These are phyloP conservation scores for Fusarium sp. DNA, from an alignment of 2,329 filamentous ascomycete genomes.

Conservation along the genomic window DNA sequence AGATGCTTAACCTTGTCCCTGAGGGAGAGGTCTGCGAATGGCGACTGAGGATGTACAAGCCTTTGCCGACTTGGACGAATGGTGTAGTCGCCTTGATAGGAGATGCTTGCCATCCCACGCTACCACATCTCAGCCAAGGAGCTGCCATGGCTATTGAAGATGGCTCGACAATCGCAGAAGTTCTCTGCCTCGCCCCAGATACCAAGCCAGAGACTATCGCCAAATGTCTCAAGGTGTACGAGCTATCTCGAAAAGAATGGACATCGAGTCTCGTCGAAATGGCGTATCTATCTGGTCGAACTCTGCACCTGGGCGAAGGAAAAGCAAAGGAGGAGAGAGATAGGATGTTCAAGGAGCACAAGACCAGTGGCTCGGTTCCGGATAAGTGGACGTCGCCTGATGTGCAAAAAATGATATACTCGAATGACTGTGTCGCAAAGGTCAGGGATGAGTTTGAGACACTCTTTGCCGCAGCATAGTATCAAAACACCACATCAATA, in stretches of 20 bases:
- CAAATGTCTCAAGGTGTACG: slow-evolving; percentile 44
- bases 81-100: slow-evolving; percentile 67
- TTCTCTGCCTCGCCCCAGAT: slow-evolving; percentile 38
- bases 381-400: slow-evolving; percentile 79
- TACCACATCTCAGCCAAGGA: slow-evolving; percentile 75
- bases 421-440: slow-evolving; percentile 69
- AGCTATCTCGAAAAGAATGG: slow-evolving; percentile 45
- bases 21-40: slow-evolving; percentile 75
- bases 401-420: slow-evolving; percentile 74
- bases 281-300: slow-evolving; percentile 54
- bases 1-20: slow-evolving; percentile 70
- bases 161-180: slow-evolving; percentile 56
- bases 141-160: slow-evolving; percentile 77
- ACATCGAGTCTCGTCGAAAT: slow-evolving; percentile 43
- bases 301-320: slow-evolving; percentile 68
- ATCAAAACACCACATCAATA: slow-evolving; percentile 6
- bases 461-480: slow-evolving; percentile 34
- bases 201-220: slow-evolving; percentile 38
- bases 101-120: slow-evolving; percentile 74
- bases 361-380: slow-evolving; percentile 63
- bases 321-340: slow-evolving; percentile 69
- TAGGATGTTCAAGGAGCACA: slow-evolving; percentile 64
- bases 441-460: slow-evolving; percentile 41
- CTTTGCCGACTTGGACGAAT: slow-evolving; percentile 70
- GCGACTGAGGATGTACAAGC: slow-evolving; percentile 71